Evolutionary conservation across 306 rosid species (phyloP).

Genomic region (Cicer bijugum): DNA sequence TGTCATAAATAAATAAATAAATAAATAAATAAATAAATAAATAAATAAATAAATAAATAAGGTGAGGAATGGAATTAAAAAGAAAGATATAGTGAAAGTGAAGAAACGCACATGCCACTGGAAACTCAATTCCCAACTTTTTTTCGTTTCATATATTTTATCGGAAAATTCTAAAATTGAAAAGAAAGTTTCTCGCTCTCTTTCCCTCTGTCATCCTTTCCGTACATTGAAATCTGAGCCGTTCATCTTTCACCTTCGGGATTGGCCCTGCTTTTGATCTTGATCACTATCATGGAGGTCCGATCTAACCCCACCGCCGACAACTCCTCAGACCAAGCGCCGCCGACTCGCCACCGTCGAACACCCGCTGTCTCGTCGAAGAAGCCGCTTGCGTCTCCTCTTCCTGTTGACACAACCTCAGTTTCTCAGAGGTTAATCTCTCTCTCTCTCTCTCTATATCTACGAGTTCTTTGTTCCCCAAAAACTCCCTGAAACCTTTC

Average conservation of each 20-base stretch:
- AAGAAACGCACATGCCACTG: not conserved
- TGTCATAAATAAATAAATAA: no score
- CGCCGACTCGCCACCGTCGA: slow-evolving; percentile 45
- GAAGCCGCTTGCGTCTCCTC: slow-evolving; percentile 57
- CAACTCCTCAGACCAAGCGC: slow-evolving; percentile 61
- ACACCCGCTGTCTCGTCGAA: slow-evolving; percentile 49
- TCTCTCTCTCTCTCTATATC: not conserved
- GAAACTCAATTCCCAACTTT: not conserved
- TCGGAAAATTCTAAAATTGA: not conserved
- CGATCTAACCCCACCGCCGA: slow-evolving; percentile 65
- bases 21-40: no score
- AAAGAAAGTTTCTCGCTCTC: not conserved
- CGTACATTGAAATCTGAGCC: slow-evolving; percentile 42
- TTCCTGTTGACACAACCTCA: slow-evolving; percentile 68
- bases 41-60: no score
- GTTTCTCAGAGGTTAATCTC: slow-evolving; percentile 72
- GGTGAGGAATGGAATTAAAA: no score
- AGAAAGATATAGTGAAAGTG: no score
- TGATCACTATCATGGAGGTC: slow-evolving; percentile 69
- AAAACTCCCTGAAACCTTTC: not conserved
- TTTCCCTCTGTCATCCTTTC: not conserved
- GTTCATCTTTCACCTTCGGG: slow-evolving; percentile 1
- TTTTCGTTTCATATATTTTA: not conserved
- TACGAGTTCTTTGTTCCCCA: slow-evolving; percentile 4
- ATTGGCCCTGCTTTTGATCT: slow-evolving; percentile 41